Evolutionary conservation across 1,284 basidiomycete genomes (phyloP).

Genomic region (Crucibulum parvulum): DNA sequence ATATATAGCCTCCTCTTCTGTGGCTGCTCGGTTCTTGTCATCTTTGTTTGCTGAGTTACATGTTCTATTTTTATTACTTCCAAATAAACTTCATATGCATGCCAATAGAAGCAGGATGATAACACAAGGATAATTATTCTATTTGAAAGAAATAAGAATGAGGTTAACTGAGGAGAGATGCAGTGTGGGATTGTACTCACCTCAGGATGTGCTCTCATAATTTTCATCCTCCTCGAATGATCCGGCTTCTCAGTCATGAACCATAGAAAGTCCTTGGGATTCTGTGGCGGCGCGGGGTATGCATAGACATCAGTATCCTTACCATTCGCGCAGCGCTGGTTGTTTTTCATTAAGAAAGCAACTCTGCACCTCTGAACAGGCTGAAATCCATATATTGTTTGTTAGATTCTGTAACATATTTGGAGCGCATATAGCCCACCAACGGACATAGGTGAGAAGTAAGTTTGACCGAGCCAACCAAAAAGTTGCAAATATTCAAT

Average conservation of each 20-base stretch:
- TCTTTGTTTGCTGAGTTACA: no score
- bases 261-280: slow-evolving; percentile 90
- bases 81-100: no score
- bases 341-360: slow-evolving; percentile 59
- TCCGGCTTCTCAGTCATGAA: slow-evolving; percentile 98
- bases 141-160: no score
- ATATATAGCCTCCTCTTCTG: no score
- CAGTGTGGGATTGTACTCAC: slow-evolving; percentile 45
- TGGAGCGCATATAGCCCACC: background rate
- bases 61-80: no score
- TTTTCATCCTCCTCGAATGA: slow-evolving; percentile 84
- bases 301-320: slow-evolving; percentile 44
- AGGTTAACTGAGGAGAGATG: no score
- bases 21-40: no score
- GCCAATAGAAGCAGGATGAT: no score
- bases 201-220: slow-evolving; percentile 95
- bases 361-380: slow-evolving; percentile 82
- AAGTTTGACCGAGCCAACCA: background rate
- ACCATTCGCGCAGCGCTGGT: slow-evolving; percentile 45
- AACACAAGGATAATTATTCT: no score
- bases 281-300: slow-evolving; percentile 62
- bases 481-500: no score
- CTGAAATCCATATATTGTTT: slow-evolving; percentile 62
- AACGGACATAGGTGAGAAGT: background rate
- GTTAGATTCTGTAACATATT: background rate